A percentile compares a stretch with the other conserved stretches of the same genome.
Evolutionary conservation across 441 rosid genomes (phyloP).

Genomic region (Erodium trifolium): DNA sequence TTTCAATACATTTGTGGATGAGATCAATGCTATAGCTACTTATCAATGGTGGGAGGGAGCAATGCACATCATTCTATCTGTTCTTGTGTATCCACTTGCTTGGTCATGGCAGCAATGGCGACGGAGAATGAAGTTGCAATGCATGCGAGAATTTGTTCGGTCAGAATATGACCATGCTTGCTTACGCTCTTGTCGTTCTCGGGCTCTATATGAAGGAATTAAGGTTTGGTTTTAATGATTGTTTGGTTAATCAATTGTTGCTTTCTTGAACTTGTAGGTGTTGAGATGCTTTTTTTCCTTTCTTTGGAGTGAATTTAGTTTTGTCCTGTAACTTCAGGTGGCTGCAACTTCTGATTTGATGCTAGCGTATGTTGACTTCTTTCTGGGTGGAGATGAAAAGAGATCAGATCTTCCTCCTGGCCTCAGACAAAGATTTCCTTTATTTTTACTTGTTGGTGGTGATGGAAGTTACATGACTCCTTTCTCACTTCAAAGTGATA

Average conservation of each 20-base stretch:
- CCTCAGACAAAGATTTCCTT: conserved; percentile 71
- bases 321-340: conserved; percentile 40
- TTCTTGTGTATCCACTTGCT: conserved; percentile 79
- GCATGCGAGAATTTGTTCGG: conserved; percentile 92
- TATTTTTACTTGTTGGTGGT: conserved; percentile 88
- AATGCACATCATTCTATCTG: conserved; percentile 66
- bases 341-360: conserved; percentile 94
- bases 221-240: conserved; percentile 47
- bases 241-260: neutral
- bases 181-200: conserved; percentile 96
- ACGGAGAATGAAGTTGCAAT: conserved; percentile 74
- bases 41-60: conserved; percentile 99
- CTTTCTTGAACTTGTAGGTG: neutral
- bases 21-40: conserved; percentile 87
- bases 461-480: conserved; percentile 99
- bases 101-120: conserved; percentile 99
- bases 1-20: conserved; percentile 89
- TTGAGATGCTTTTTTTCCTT: neutral
- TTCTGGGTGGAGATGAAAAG: conserved; percentile 99
- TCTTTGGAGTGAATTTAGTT: conserved; percentile 9
- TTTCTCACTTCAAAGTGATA: conserved; percentile 90
- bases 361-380: conserved; percentile 96
- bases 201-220: conserved; percentile 98
- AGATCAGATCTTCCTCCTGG: conserved; percentile 91
- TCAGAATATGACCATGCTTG: conserved; percentile 99